phyloP scores from a whole-genome alignment of 768 basidiomycete species.

The Hemileccinum rubropunctum region DNA sequence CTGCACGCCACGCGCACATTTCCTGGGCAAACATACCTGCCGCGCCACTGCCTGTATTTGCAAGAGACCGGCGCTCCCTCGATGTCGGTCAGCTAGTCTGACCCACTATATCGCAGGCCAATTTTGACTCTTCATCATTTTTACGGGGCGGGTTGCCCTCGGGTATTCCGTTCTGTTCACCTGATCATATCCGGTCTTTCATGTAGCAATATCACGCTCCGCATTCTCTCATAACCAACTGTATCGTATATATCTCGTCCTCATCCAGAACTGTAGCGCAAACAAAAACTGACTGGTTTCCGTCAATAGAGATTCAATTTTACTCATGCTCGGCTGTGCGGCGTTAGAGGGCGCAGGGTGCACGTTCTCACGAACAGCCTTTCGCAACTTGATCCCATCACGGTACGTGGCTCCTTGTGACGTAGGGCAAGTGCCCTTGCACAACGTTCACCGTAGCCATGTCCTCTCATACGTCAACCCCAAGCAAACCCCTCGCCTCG shows the following conservation, averaged over 20 bases:
- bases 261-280: background rate
- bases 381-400: constrained; percentile 1
- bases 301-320: background rate
- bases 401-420: too few relatives aligned
- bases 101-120: background rate
- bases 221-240: background rate
- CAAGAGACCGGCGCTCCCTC: too few relatives aligned
- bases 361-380: constrained; percentile 21
- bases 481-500: background rate
- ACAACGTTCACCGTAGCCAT: constrained; percentile 5
- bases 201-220: background rate
- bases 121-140: too few relatives aligned
- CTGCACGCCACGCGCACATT: background rate
- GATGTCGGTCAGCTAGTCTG: too few relatives aligned
- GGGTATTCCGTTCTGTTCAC: background rate
- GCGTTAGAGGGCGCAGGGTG: background rate
- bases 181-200: background rate
- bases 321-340: background rate
- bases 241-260: background rate
- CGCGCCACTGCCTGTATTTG: background rate
- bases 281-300: too few relatives aligned
- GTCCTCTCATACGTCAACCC: constrained; percentile 3
- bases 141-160: too few relatives aligned
- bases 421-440: too few relatives aligned
- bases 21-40: background rate